Evolutionary conservation across 2,329 filamentous ascomycete genomes (phyloP), one percentile per base, ranked within the genome.

Genomic region (Cercospora brassicicola): DNA sequence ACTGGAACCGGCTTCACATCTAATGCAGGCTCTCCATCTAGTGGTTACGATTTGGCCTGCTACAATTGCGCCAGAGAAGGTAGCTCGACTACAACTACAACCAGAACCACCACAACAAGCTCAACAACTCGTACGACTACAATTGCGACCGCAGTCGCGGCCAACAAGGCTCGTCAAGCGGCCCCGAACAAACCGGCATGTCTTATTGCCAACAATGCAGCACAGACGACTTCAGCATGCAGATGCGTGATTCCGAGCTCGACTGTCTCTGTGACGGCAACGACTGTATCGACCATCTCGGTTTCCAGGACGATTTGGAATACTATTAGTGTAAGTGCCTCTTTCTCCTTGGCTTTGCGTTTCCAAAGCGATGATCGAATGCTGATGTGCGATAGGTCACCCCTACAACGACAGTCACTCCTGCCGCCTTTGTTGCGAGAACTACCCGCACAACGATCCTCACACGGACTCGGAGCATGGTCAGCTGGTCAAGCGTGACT

Each of bases 211-310:
- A 62, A 23, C 39, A 62, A 53, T 33, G 42, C 42, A 15, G 59
- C 33, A 20, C 59, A 61, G 33, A 61, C 59, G 8, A 62, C 59
- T 30, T 48, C 59, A 11, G 59, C 59, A 20, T 62, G 59, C 42
- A 62, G 45, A n/a, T 62, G 59, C 11, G 59, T 62, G 13, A 62
- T 62, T 28, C 59, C 59, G 11, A 62, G 59, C 42, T 62, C 59
- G n/a, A 62, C 59, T 30, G 28, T 51, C 10, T 48, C 59, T 33
- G 39, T 53, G 18, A 42, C 33, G 13, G 28, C 59, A n/a, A 62
- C 59, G 9, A 53, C 11, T 33, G 8, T 42, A 23, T 18, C 39
- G 5, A 42, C 39, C 15, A 20, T 62, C 26, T 23, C 59, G 10
- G 26, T 23, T 11, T 18, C 23, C 18, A 48, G 59, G 23, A 62